Evolutionary conservation across 257 asterid genomes (phyloP).

Genomic region (Anisodus acutangulus): DNA sequence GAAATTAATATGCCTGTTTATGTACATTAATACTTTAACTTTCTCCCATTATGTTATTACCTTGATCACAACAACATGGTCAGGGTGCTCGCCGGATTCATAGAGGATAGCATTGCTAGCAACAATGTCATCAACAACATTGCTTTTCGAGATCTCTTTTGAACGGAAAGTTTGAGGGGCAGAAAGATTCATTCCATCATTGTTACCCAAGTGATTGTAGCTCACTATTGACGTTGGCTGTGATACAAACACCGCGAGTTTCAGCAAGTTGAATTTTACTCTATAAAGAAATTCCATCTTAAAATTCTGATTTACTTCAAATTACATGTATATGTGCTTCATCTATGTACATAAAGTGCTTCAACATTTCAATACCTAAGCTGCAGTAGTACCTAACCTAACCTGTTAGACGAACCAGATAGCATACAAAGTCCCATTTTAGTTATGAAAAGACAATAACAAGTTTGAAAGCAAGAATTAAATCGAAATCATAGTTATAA

Average conservation of each 20-base stretch:
- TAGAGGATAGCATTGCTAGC: conserved; percentile 95
- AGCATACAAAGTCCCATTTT: no score
- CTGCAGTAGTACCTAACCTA: no score
- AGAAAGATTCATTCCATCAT: conserved; percentile 93
- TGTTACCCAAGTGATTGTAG: conserved; percentile 97
- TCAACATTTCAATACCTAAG: neutral
- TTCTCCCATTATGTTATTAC: conserved; percentile 39
- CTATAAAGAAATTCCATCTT: neutral
- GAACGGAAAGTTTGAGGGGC: conserved; percentile 99
- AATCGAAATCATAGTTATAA: no score
- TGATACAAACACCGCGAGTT: conserved; percentile 18
- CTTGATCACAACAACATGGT: conserved; percentile 96
- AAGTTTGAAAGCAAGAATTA: no score
- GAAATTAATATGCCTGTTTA: neutral
- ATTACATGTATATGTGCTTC: neutral
- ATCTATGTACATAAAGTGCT: neutral
- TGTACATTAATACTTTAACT: neutral
- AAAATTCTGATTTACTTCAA: neutral
- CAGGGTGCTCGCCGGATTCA: conserved; percentile 97
- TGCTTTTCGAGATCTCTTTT: conserved; percentile 96
- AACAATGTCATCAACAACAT: conserved; percentile 98
- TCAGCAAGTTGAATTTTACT: neutral
- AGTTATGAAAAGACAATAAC: no score
- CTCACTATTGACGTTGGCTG: conserved; percentile 99
- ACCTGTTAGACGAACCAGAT: no score